A percentile compares a stretch with the other conserved stretches of the same genome.
Conservation (phyloP, 176 grass and related monocot genomes). For the Bothriochloa decipiens region DNA sequence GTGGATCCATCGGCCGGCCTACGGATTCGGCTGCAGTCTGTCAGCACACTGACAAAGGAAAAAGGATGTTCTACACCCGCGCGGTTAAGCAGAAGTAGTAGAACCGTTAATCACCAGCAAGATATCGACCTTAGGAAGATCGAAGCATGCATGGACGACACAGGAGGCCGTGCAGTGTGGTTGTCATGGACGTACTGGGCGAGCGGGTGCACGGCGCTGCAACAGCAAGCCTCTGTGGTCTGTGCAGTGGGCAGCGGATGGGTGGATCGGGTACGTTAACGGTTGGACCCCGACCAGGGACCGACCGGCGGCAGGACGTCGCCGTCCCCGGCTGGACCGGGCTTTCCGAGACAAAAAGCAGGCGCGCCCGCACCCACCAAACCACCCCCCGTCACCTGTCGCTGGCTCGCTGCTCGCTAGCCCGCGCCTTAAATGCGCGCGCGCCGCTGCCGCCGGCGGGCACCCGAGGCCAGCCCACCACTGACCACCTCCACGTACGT, state of each 20-base stretch:
- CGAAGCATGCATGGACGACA: neutral
- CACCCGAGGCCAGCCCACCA: neutral
- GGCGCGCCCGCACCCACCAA: conserved; percentile 33
- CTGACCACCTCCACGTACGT: neutral
- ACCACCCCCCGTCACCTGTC: neutral
- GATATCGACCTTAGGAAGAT: neutral
- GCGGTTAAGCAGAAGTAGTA: neutral
- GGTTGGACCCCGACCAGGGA: conserved; percentile 34
- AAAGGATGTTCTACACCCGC: no score
- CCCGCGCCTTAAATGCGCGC: conserved; percentile 23
- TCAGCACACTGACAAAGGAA: neutral
- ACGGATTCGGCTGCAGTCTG: neutral
- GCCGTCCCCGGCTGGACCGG: conserved; percentile 54
- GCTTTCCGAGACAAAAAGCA: conserved; percentile 49
- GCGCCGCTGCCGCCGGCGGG: neutral
- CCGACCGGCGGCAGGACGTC: conserved; percentile 52
- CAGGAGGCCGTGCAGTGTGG: neutral
- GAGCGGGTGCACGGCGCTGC: neutral
- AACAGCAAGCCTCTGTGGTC: neutral
- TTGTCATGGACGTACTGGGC: neutral
- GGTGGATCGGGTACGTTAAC: neutral
- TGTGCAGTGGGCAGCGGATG: neutral
- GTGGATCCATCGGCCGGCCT: neutral
- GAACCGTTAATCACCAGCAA: neutral
- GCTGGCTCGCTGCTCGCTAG: neutral